Evolutionary conservation across 805 yeast species (phyloP).

Genomic region (Candida boleticola): DNA sequence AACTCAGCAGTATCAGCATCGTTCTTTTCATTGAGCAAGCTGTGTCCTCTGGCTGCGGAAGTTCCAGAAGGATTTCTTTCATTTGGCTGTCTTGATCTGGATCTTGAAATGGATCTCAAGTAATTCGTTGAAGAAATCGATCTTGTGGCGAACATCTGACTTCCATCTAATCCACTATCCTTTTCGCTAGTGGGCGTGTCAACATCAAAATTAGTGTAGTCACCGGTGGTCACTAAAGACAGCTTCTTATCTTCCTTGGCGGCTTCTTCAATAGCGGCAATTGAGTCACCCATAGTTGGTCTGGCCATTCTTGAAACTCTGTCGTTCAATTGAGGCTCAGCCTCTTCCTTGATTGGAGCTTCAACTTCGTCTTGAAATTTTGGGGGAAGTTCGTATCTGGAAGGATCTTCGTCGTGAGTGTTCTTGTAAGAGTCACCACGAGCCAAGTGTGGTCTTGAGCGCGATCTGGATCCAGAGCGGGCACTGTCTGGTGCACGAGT

Average conservation of each 20-base stretch:
- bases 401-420: slow-evolving; percentile 46
- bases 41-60: neutral
- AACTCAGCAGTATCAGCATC: slow-evolving; percentile 38
- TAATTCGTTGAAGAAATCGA: slow-evolving; percentile 49
- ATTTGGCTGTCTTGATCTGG: slow-evolving; percentile 51
- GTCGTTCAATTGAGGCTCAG: slow-evolving; percentile 26
- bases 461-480: slow-evolving; percentile 24
- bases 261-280: slow-evolving; percentile 42
- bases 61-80: slow-evolving; percentile 4
- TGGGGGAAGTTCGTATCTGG: slow-evolving; percentile 43
- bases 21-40: slow-evolving; percentile 22
- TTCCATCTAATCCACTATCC: slow-evolving; percentile 5
- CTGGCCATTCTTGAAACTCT: slow-evolving; percentile 38
- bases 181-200: slow-evolving; percentile 26
- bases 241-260: slow-evolving; percentile 21
- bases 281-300: slow-evolving; percentile 45
- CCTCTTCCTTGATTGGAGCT: slow-evolving; percentile 21
- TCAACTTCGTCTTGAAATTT: slow-evolving; percentile 18
- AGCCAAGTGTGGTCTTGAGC: slow-evolving; percentile 60
- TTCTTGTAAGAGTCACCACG: slow-evolving; percentile 75
- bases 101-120: slow-evolving; percentile 63
- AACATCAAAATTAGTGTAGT: slow-evolving; percentile 44
- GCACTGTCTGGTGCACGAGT: slow-evolving; percentile 16
- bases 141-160: slow-evolving; percentile 29
- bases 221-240: slow-evolving; percentile 45